Conservation (phyloP, 2,329 filamentous ascomycete genomes). For the Fonsecaea pedrosoi region DNA sequence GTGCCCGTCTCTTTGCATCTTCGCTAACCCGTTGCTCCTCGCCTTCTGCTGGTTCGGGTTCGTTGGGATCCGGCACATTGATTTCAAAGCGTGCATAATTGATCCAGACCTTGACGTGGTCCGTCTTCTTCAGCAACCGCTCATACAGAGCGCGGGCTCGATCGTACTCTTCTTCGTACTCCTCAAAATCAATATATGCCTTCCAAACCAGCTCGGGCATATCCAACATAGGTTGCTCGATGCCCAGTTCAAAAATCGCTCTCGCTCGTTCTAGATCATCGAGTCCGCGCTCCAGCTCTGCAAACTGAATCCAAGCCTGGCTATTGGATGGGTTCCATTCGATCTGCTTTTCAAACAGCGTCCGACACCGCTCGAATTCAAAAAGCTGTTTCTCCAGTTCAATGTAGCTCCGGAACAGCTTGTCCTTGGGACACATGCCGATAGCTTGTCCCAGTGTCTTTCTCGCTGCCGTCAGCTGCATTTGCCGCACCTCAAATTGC, state of each 20-base stretch:
- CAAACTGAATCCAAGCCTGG: slow-evolving; percentile 95
- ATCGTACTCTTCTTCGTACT: slow-evolving; percentile 91
- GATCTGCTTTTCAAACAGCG: slow-evolving; percentile 90
- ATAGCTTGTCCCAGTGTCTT: slow-evolving; percentile 91
- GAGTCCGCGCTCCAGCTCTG: slow-evolving; percentile 87
- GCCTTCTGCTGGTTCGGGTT: slow-evolving; percentile 67
- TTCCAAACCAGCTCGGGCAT: slow-evolving; percentile 99
- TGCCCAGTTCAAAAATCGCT: slow-evolving; percentile 90
- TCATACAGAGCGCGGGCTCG: slow-evolving; percentile 84
- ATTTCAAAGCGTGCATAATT: slow-evolving; percentile 99
- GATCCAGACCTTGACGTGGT: slow-evolving; percentile 99
- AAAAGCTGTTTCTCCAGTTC: slow-evolving; percentile 91
- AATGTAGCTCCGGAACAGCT: slow-evolving; percentile 91
- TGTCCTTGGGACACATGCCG: slow-evolving; percentile 95
- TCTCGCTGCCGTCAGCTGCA: slow-evolving; percentile 77
- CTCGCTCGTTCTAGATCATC: slow-evolving; percentile 87
- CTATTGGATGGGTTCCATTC: slow-evolving; percentile 90
- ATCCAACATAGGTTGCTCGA: slow-evolving; percentile 81
- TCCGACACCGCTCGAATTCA: slow-evolving; percentile 90
- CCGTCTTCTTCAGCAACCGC: slow-evolving; percentile 88
- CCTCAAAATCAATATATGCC: slow-evolving; percentile 97
- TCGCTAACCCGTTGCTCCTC: slow-evolving; percentile 72
- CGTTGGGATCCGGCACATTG: slow-evolving; percentile 79
- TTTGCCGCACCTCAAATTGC: slow-evolving; percentile 89
- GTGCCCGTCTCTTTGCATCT: slow-evolving; percentile 80